phyloP scores from a whole-genome alignment of 1,139 yeast species.

The Pichia sp. region DNA sequence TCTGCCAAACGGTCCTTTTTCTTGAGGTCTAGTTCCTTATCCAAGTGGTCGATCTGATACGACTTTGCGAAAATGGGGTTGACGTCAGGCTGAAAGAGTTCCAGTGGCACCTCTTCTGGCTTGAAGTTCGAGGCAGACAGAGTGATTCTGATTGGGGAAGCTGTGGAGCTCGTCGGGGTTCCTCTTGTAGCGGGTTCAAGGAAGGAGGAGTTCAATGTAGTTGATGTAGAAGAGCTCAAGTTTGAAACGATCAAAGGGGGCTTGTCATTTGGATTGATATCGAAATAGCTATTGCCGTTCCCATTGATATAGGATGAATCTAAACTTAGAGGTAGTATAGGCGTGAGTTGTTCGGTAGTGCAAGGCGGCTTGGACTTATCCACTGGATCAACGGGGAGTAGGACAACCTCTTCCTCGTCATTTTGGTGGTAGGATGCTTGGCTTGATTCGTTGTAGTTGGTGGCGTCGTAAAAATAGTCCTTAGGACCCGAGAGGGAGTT shows the following conservation, averaged over 20 bases:
- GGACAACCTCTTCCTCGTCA: slow-evolving; percentile 16
- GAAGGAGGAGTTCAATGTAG: not conserved
- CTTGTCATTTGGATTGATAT: slow-evolving; percentile 5
- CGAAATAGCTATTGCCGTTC: slow-evolving; percentile 2
- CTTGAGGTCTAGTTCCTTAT: slow-evolving; percentile 23
- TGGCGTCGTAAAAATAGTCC: not conserved
- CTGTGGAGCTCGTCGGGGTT: slow-evolving; percentile 7
- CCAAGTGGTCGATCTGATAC: slow-evolving; percentile 31
- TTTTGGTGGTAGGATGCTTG: not conserved
- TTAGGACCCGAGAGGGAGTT: not conserved
- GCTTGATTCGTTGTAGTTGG: not conserved
- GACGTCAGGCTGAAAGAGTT: slow-evolving; percentile 14
- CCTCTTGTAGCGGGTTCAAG: not conserved
- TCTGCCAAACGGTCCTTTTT: slow-evolving; percentile 31
- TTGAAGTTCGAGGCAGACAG: not conserved
- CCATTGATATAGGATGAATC: not conserved
- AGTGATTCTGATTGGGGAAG: slow-evolving; percentile 9
- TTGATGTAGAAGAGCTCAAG: slow-evolving; percentile 14
- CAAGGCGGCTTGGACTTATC: slow-evolving; percentile 28
- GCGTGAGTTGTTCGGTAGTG: slow-evolving; percentile 27
- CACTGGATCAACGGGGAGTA: slow-evolving; percentile 26
- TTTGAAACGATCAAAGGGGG: slow-evolving; percentile 12
- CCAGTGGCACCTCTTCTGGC: slow-evolving; percentile 3
- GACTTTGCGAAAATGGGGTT: slow-evolving; percentile 28
- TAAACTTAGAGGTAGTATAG: slow-evolving; percentile 22